Evolutionary conservation across 208 protist genomes (phyloP).

Genomic region (Wallacemonas sp.): DNA sequence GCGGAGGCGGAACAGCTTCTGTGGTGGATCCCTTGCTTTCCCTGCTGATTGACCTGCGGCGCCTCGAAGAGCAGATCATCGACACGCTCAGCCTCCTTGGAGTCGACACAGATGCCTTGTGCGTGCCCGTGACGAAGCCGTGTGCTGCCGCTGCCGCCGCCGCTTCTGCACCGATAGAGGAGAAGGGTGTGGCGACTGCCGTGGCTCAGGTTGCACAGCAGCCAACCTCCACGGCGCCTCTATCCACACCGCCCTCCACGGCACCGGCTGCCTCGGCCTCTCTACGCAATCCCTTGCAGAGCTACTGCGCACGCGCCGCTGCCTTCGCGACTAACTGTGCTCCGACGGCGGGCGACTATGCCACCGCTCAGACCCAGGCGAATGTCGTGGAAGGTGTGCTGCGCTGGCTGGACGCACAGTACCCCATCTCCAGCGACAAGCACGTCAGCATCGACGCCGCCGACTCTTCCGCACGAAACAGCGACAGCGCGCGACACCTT

Average conservation of each 20-base stretch:
- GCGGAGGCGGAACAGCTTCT: slow-evolving; percentile 40
- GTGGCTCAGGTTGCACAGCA: too few species aligned
- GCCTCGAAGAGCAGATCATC: slow-evolving; percentile 39
- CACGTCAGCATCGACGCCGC: too few species aligned
- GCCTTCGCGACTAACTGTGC: too few species aligned
- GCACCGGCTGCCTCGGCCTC: neutral
- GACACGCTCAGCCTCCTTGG: slow-evolving; percentile 35
- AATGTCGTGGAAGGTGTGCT: slow-evolving; percentile 18
- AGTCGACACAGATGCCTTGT: slow-evolving; percentile 12
- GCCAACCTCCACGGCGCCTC: too few species aligned
- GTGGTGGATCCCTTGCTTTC: slow-evolving; percentile 74
- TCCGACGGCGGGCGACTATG: too few species aligned
- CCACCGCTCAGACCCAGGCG: neutral
- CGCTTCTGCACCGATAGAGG: too few species aligned
- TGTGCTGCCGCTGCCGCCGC: too few species aligned
- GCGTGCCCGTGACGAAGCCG: too few species aligned
- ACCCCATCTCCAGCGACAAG: neutral
- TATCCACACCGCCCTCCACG: neutral
- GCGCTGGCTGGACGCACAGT: slow-evolving; percentile 23
- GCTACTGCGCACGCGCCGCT: neutral
- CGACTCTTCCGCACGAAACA: neutral
- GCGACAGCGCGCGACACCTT: slow-evolving; percentile 9
- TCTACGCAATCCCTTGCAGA: neutral
- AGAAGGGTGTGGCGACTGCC: too few species aligned
- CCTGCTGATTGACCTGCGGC: slow-evolving; percentile 52